Conservation (phyloP, 495 filamentous ascomycete species). For the Talaromyces stipitatus region DNA sequence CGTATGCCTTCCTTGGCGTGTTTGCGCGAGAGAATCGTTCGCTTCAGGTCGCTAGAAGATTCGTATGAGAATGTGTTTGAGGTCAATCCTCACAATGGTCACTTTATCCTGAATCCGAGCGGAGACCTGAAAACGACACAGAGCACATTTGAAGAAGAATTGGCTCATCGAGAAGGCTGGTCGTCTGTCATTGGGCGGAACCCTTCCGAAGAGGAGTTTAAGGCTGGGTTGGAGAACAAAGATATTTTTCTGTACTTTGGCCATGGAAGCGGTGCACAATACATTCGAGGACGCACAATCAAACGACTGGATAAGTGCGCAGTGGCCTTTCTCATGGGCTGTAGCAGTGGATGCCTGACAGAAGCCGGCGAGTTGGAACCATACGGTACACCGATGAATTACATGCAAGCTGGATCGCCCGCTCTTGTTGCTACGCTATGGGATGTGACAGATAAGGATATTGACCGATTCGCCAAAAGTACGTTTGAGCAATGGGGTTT, state of each 20-base stretch:
- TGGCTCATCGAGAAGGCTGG: constrained; percentile 55
- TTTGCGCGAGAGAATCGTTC: constrained; percentile 60
- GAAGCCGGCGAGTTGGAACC: constrained; percentile 85
- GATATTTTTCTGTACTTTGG: constrained; percentile 87
- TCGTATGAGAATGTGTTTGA: constrained; percentile 34
- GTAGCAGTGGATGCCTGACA: constrained; percentile 66
- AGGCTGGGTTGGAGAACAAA: constrained; percentile 46
- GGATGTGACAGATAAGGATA: constrained; percentile 97
- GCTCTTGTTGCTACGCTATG: constrained; percentile 86
- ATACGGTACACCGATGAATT: constrained; percentile 81
- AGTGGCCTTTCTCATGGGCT: constrained; percentile 87
- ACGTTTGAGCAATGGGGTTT: constrained; percentile 84
- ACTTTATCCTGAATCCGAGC: constrained; percentile 83
- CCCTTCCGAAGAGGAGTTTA: constrained; percentile 74
- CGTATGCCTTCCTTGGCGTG: constrained; percentile 77
- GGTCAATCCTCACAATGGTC: constrained; percentile 53
- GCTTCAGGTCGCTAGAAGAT: constrained; percentile 30
- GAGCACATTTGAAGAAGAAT: constrained; percentile 54
- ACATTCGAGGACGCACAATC: constrained; percentile 73
- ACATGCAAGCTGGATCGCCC: constrained; percentile 75
- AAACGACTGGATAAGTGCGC: constrained; percentile 69
- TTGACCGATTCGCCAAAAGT: constrained; percentile 77
- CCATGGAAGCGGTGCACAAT: constrained; percentile 92
- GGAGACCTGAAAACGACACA: constrained; percentile 78
- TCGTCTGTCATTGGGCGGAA: constrained; percentile 53